Percentiles rank a stretch among this genome's conserved stretches.
These are phyloP conservation scores for Aspergillus panamensis DNA, from an alignment of 495 filamentous ascomycete species.

Conservation along the genomic window DNA sequence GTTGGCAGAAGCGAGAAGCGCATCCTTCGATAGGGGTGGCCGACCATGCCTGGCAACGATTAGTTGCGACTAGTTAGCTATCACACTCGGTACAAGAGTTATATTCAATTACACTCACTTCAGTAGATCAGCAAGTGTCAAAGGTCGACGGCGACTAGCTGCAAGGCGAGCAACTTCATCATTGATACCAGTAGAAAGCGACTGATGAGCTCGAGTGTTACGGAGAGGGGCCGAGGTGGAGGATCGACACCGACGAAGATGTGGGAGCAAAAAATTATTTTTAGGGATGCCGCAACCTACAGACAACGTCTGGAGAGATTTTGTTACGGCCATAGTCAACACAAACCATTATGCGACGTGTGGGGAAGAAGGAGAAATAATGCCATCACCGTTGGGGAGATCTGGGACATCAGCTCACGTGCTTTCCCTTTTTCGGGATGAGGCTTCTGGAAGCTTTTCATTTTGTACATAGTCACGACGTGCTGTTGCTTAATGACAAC, in stretches of 20 bases:
- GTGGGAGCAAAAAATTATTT: background rate
- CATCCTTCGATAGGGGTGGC: conserved; percentile 75
- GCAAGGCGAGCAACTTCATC: conserved; percentile 77
- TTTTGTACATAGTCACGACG: no score
- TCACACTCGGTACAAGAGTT: background rate
- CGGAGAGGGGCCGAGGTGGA: conserved; percentile 13
- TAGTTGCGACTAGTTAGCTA: conserved; percentile 8
- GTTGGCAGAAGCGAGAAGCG: conserved; percentile 83
- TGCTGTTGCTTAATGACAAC: conserved; percentile 14
- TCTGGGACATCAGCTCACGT: background rate
- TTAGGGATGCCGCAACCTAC: conserved; percentile 14
- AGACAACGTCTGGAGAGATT: conserved; percentile 16
- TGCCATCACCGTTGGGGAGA: background rate
- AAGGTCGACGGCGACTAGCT: conserved; percentile 68
- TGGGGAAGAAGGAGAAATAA: background rate
- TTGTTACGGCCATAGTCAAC: conserved; percentile 20
- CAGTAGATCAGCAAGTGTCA: conserved; percentile 84
- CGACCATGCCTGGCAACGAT: conserved; percentile 67
- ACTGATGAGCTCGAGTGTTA: conserved; percentile 22
- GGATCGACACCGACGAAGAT: conserved; percentile 6
- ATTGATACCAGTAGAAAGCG: conserved; percentile 47
- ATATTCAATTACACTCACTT: conserved; percentile 51
- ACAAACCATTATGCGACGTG: conserved; percentile 22
- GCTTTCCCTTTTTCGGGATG: background rate
- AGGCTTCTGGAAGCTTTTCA: background rate